Base-by-base conservation (phyloP, 78 protist genomes). In the Dictyostelium firmibasis region DNA sequence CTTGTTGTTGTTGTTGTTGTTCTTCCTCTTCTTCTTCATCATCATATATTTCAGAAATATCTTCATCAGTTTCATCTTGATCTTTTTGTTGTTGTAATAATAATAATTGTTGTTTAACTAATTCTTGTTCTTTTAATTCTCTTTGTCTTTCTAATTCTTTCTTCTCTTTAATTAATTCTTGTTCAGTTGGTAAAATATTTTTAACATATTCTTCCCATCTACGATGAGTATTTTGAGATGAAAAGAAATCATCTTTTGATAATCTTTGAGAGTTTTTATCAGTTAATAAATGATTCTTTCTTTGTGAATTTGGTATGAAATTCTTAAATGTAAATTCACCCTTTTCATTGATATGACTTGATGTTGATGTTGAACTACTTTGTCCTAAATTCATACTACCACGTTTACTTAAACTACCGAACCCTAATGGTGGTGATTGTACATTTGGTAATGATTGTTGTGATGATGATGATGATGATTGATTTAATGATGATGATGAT, bases 161-260 rank as follows among this genome's bases (percentile, higher is more conserved):
- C 14, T 62, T 83, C 23, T 35, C n/a, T n/a, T 62, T 62, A 57
- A 62, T 31, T 9, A 35, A n/a, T 36, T 53, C 87, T 36, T 36
- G 77, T n/a, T 83, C 87, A 36, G 74, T 62, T 62, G 87, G 87
- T 83, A 83, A 64, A 11, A 83, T 18, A 16, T 72, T 83, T 62
- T 83, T 83, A 62, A 62, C 87, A 83, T 83, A 83, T 36, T 83
- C 87, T n/a, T 62, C 57, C 74, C 74, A 83, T 83, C 74, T 35
- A 10, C 41, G 18, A n/a, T 23, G 14, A 16, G 78, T 83, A 25
- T 36, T 83, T 20, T 31, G 77, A 14, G 35, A 9, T n/a, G 74
- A 62, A 33, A 57, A 83, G 29, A 62, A 83, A n/a, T 62, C 77
- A 62, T 83, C 77, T 83, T 83, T 62, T 31, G 50, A 31, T 5